Conservation (phyloP, 495 filamentous ascomycete species). For the Lophium mytilinum region DNA sequence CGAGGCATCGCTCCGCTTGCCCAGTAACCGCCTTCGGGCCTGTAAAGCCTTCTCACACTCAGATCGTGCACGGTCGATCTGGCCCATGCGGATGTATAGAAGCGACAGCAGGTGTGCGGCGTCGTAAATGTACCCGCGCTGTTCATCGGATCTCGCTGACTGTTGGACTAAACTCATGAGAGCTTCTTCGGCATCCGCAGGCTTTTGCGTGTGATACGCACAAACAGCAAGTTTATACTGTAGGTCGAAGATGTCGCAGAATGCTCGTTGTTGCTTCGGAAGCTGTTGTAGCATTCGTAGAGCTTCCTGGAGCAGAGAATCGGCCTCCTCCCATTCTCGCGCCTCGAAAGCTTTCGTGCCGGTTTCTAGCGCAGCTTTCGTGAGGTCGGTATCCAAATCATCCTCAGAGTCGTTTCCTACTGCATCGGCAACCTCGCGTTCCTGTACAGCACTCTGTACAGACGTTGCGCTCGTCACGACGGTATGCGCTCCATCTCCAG, state of each 20-base stretch:
- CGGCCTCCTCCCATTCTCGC: constrained; percentile 27
- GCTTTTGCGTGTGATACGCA: constrained; percentile 27
- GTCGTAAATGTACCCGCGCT: constrained; percentile 3
- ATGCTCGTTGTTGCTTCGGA: constrained; percentile 23
- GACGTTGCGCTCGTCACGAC: constrained; percentile 17
- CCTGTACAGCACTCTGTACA: constrained; percentile 17
- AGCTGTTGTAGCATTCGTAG: constrained; percentile 25
- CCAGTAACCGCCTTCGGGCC: constrained; percentile 10
- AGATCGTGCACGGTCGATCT: constrained; percentile 14
- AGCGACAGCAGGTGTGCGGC: constrained; percentile 16
- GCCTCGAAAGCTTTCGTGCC: constrained; percentile 29
- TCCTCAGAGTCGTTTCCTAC: constrained; percentile 13
- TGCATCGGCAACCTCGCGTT: constrained; percentile 7
- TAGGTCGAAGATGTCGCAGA: constrained; percentile 26
- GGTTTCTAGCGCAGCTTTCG: constrained; percentile 24
- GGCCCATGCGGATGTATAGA: constrained; percentile 14
- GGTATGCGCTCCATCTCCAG: constrained; percentile 11
- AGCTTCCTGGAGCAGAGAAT: constrained; percentile 30
- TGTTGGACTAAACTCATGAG: constrained; percentile 16
- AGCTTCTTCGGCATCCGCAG: constrained; percentile 23
- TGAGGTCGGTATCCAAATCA: constrained; percentile 27
- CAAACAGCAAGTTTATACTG: constrained; percentile 30
- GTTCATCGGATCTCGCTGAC: constrained; percentile 17
- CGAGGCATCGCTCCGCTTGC: constrained; percentile 13
- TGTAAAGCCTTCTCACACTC: constrained; percentile 20